Evolutionary conservation across 345 rosid genomes (phyloP).

Genomic region (Camelina laxa): DNA sequence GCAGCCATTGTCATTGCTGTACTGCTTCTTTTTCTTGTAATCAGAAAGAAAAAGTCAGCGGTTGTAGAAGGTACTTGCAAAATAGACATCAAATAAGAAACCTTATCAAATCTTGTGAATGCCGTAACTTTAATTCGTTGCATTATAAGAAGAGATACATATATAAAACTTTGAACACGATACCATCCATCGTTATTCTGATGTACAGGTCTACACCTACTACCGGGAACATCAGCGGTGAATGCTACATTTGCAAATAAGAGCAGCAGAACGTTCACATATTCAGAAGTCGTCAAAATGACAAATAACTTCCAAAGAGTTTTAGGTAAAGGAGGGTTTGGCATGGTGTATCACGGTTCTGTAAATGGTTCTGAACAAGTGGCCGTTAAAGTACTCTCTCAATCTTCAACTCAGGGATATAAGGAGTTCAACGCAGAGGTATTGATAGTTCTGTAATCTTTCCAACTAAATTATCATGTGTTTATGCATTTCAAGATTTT

Average conservation of each 20-base stretch:
- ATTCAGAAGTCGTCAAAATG: constrained; percentile 36
- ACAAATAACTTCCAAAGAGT: constrained; percentile 46
- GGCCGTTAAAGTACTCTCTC: constrained; percentile 55
- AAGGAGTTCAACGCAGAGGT: constrained; percentile 41
- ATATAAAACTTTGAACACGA: background rate
- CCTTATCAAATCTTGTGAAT: background rate
- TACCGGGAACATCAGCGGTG: too few relatives aligned
- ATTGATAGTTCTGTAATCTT: background rate
- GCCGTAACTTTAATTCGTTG: background rate
- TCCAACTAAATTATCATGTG: background rate
- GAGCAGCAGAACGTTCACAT: constrained; percentile 30
- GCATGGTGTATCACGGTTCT: constrained; percentile 49
- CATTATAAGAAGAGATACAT: too few relatives aligned
- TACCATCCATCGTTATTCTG: too few relatives aligned
- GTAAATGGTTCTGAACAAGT: constrained; percentile 45
- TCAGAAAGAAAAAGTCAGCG: background rate
- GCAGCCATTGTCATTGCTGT: background rate
- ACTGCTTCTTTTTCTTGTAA: background rate
- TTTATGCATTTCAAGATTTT: background rate
- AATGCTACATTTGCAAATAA: background rate
- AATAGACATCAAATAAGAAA: background rate
- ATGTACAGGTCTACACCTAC: too few relatives aligned
- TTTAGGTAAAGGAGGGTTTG: constrained; percentile 57
- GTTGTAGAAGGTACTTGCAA: constrained; percentile 15
- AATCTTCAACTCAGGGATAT: constrained; percentile 44